Conservation (phyloP, 2,329 filamentous ascomycete genomes). For the Malbranchea cinnamomea region DNA sequence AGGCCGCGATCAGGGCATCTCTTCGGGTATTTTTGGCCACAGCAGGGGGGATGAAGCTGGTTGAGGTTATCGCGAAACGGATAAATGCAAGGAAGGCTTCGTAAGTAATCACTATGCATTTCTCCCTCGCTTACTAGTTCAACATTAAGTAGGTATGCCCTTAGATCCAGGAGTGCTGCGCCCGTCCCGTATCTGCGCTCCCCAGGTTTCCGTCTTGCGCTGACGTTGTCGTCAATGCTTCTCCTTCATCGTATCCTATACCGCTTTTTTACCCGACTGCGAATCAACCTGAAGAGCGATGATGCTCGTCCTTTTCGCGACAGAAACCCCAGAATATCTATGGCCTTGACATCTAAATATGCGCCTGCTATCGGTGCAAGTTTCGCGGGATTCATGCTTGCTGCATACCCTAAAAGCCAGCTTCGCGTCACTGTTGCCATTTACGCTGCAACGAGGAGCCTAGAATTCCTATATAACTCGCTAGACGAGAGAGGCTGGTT, state of each 20-base stretch:
- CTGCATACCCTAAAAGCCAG: constrained; percentile 56
- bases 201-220: constrained; percentile 58
- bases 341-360: constrained; percentile 63
- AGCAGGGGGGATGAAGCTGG: constrained; percentile 48
- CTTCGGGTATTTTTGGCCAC: constrained; percentile 55
- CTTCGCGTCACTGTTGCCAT: constrained; percentile 68
- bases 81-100: background rate
- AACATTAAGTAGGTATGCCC: background rate
- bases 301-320: constrained; percentile 65
- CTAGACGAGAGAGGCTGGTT: constrained; percentile 55
- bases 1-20: constrained; percentile 54
- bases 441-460: constrained; percentile 61
- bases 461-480: constrained; percentile 78
- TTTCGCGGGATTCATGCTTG: constrained; percentile 68
- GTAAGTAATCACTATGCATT: background rate
- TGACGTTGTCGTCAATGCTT: constrained; percentile 71
- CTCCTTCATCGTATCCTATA: constrained; percentile 80
- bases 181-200: constrained; percentile 36
- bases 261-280: constrained; percentile 72
- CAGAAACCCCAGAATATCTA: constrained; percentile 64
- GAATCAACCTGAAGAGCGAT: constrained; percentile 63
- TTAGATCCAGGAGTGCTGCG: constrained; percentile 18
- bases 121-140: background rate
- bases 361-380: constrained; percentile 85
- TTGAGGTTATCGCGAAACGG: constrained; percentile 32